Base-by-base conservation (phyloP, 768 basidiomycete species). In the Phanerodontia chrysosporium region DNA sequence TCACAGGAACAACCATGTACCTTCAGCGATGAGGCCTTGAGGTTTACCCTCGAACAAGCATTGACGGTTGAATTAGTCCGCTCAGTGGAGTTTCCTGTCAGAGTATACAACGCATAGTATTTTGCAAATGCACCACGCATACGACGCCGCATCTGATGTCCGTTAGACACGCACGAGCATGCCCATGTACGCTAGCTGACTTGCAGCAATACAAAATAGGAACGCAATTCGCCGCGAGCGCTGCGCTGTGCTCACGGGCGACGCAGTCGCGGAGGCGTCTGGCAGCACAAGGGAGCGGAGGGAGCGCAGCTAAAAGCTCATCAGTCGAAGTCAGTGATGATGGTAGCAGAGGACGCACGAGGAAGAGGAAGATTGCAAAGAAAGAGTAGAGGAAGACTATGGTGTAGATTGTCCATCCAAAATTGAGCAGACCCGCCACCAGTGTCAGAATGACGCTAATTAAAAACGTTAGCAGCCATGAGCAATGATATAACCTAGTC, bases 251-350 rank as follows among this genome's bases (percentile, higher is more conserved):
- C 86, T 87, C 21, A 94, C 83, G 0, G 89, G 89, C 16, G 75
- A 79, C 2, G 78, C 82, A 46, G 70, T 82, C 36, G 74, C 67
- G 10, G 79, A 82, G 2, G 87, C 80, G 71, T 97, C 94, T 3
- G 95, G 93, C 1, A 97, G 82, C 54, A 97, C 86, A 56, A 97
- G 85, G 21, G 93, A 92, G 54, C 95, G 92, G 27, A 98, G 81
- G 1, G 95, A 96, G 45, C 95, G 92, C 24, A 97, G 85, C 95
- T 96, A 69, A 35, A 1, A 16, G 51, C 32, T n/a, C 25, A 27
- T n/a, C n/a, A n/a, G n/a, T n/a, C n/a, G n/a, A n/a, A n/a, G n/a
- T n/a, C n/a, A n/a, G n/a, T n/a, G n/a, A n/a, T n/a, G n/a, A n/a
- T n/a, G n/a, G n/a, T n/a, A n/a, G n/a, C n/a, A n/a, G n/a, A n/a